Evolutionary conservation across 768 basidiomycete species (phyloP).

Genomic region (Sporobolomyces roseus): DNA sequence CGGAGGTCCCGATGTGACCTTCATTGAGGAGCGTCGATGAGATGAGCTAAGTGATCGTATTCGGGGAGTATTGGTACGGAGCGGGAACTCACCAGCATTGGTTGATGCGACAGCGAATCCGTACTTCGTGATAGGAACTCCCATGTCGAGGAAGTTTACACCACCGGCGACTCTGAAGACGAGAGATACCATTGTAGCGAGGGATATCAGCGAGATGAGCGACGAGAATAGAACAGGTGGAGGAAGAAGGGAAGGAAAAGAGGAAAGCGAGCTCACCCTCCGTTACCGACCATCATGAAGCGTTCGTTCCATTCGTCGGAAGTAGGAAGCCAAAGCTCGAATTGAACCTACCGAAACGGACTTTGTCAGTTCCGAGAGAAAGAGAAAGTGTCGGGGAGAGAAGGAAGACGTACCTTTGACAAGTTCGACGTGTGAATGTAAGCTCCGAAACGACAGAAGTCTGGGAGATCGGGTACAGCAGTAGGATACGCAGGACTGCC

Average conservation of each 20-base stretch:
- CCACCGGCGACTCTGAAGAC: constrained; percentile 27
- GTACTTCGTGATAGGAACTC: constrained; percentile 26
- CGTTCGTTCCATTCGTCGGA: constrained; percentile 15
- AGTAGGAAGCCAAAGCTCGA: constrained; percentile 42
- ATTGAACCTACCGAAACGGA: constrained; percentile 23
- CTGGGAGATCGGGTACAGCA: constrained; percentile 29
- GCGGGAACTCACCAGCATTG: too few species aligned
- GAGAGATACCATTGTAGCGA: too few species aligned
- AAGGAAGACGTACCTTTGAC: constrained; percentile 14
- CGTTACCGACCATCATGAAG: constrained; percentile 32
- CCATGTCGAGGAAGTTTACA: constrained; percentile 39
- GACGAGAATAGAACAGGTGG: not conserved
- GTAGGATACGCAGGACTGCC: constrained; percentile 10
- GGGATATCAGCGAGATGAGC: too few species aligned
- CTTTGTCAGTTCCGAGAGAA: too few species aligned
- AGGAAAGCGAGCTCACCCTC: constrained; percentile 1
- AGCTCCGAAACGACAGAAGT: constrained; percentile 42
- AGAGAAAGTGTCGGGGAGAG: too few species aligned
- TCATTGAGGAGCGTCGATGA: too few species aligned
- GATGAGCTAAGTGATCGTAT: too few species aligned
- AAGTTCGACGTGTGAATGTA: constrained; percentile 37
- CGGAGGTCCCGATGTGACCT: constrained; percentile 11
- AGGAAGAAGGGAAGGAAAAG: not conserved
- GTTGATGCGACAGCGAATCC: constrained; percentile 27
- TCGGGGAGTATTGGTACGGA: too few species aligned